Percentiles rank a stretch among this genome's conserved stretches.
Evolutionary conservation across 2,329 filamentous ascomycete species (phyloP).

Genomic region (Beauveria sp.): DNA sequence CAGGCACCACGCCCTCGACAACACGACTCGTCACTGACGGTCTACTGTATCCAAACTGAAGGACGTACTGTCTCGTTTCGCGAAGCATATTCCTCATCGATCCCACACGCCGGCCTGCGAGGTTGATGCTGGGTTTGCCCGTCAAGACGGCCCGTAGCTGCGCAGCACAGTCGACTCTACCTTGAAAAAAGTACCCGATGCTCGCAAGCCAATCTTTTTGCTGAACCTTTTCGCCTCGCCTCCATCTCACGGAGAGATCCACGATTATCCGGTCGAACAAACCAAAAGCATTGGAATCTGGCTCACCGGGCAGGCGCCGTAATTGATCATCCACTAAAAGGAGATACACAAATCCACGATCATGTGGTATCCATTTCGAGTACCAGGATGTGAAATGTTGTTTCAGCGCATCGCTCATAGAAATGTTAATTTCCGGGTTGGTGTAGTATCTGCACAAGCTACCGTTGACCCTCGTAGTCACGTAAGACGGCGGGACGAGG

Average conservation of each 20-base stretch:
- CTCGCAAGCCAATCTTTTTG: conserved; percentile 4
- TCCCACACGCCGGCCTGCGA: conserved; percentile 7
- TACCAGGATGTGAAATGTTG: conserved; percentile 14
- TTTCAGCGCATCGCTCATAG: conserved; percentile 8
- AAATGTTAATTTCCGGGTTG: conserved; percentile 9
- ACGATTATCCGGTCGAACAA: conserved; percentile 2
- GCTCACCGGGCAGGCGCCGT: not conserved
- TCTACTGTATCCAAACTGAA: conserved; percentile 5
- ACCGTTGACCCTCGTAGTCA: conserved; percentile 9
- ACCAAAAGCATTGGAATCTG: not conserved
- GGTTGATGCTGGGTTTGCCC: not conserved
- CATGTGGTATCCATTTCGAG: conserved; percentile 9
- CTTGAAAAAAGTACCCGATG: not conserved
- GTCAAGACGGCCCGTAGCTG: not conserved
- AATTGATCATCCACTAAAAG: conserved; percentile 8
- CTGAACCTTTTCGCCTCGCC: conserved; percentile 4
- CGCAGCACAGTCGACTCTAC: not conserved
- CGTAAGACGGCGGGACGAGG: conserved; percentile 10
- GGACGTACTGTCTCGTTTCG: conserved; percentile 4
- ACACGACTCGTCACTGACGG: not conserved
- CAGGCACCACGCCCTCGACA: conserved; percentile 2
- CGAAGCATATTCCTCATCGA: conserved; percentile 7
- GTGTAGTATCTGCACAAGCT: conserved; percentile 12
- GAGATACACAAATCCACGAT: conserved; percentile 8
- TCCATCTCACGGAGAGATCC: not conserved